Evolutionary conservation across 257 asterid genomes (phyloP).

Genomic region (Solanum bulbocastanum): DNA sequence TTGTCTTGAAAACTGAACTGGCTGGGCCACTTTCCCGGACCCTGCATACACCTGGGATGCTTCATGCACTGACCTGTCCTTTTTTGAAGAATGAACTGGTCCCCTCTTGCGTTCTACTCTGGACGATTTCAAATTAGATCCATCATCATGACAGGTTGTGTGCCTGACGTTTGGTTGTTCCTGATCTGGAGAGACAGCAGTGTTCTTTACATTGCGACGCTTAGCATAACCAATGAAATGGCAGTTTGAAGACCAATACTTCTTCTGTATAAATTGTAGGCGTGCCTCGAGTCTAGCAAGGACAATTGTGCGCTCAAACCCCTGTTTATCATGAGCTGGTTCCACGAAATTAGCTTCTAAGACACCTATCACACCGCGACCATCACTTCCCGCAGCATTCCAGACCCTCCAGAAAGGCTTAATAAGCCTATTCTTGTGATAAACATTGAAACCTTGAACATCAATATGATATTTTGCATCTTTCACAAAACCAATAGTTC

Average conservation of each 20-base stretch:
- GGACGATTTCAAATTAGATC: neutral
- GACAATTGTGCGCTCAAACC: neutral
- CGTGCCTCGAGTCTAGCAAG: conserved; percentile 6
- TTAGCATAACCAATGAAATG: conserved; percentile 10
- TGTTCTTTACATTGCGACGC: neutral
- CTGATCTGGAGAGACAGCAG: neutral
- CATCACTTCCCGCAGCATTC: conserved; percentile 88
- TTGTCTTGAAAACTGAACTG: neutral
- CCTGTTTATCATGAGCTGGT: conserved; percentile 12
- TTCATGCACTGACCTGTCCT: neutral
- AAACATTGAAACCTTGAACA: conserved; percentile 80
- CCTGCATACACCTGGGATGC: neutral
- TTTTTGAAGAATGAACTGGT: neutral
- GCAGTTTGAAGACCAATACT: conserved; percentile 6
- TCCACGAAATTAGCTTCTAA: conserved; percentile 9
- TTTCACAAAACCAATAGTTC: conserved; percentile 60
- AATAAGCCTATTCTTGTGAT: conserved; percentile 77
- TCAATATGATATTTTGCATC: conserved; percentile 69
- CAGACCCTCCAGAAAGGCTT: conserved; percentile 92
- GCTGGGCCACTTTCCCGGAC: neutral
- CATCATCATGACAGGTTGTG: neutral
- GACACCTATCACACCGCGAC: conserved; percentile 67
- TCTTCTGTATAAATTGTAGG: conserved; percentile 1
- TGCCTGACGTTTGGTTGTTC: neutral
- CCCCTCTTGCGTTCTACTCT: neutral